Evolutionary conservation across 2,329 filamentous ascomycete genomes (phyloP).

Genomic region (Pseudonectria foliicola): DNA sequence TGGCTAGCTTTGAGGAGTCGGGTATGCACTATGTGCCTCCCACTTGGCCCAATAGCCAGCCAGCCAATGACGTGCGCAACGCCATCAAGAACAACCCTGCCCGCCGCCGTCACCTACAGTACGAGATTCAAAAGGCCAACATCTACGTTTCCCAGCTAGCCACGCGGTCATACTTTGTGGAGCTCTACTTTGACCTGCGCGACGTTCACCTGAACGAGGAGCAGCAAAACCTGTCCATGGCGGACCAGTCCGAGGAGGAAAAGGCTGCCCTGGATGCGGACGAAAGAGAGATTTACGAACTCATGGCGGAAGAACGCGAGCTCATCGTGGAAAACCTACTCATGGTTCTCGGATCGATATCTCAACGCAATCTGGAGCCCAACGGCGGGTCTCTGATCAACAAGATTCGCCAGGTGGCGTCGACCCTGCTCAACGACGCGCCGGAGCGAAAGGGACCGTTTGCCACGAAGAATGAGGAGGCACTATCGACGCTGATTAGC

Average conservation of each 20-base stretch:
- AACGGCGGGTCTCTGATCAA: slow-evolving; percentile 59
- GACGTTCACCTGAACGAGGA: slow-evolving; percentile 53
- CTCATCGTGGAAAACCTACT: slow-evolving; percentile 76
- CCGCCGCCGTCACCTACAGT: slow-evolving; percentile 57
- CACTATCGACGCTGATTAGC: slow-evolving; percentile 65
- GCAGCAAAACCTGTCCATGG: slow-evolving; percentile 29
- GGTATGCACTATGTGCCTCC: slow-evolving; percentile 47
- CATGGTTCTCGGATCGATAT: slow-evolving; percentile 66
- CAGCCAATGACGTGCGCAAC: slow-evolving; percentile 43
- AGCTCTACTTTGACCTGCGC: slow-evolving; percentile 74
- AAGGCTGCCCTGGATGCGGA: slow-evolving; percentile 33
- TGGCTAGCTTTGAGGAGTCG: slow-evolving; percentile 36
- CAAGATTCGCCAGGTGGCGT: slow-evolving; percentile 80
- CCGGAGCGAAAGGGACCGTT: slow-evolving; percentile 44
- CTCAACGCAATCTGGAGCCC: slow-evolving; percentile 78
- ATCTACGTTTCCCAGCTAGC: slow-evolving; percentile 76
- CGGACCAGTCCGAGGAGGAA: slow-evolving; percentile 29
- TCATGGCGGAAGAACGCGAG: slow-evolving; percentile 70
- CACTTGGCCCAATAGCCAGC: slow-evolving; percentile 38
- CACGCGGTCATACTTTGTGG: slow-evolving; percentile 77
- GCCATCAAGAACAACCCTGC: slow-evolving; percentile 42
- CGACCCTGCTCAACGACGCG: slow-evolving; percentile 61
- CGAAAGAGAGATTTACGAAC: slow-evolving; percentile 45
- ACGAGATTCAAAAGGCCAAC: slow-evolving; percentile 88
- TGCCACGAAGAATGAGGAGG: slow-evolving; percentile 57